Base-by-base conservation (phyloP, 345 rosid species). In the Camelina hispida region DNA sequence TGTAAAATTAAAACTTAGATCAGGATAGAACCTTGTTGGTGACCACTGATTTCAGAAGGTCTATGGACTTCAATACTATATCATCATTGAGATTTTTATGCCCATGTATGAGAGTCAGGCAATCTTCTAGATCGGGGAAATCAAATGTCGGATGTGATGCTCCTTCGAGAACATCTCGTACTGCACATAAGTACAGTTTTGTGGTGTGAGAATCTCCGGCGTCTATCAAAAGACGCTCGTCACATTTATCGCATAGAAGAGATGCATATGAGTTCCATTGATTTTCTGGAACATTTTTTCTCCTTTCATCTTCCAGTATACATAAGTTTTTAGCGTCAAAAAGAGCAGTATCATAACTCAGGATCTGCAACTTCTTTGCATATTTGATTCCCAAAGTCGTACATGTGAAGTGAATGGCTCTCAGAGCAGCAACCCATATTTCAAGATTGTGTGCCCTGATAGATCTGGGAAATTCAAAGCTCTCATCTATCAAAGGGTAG, bases 351-450 rank as follows among this genome's bases (percentile, higher is more conserved):
- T n/a, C 5, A 72, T 35, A 61, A 51, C 0, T 3, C 7, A 23
- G 18, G 61, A 61, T n/a, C 28, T 11, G 6, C 20, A 37, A n/a
- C 14, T 51, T 72, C 17, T 62, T 62, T 62, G 9, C n/a, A 50
- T 72, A 62, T 61, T 37, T 61, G 9, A 9, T 47, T 52, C 1
- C 40, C 62, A 61, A 10, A 61, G 38, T 72, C 53, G 52, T 51
- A 62, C 51, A 61, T 6, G 35, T 62, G 62, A 37, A 62, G 11
- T 72, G 43, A 50, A 52, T 17, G 61, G 17, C 52, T 50, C 28
- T 62, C 69, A 72, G 50, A 72, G 51, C 52, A 38, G 76, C 76
- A 61, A 62, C 58, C 53, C 76, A 72, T 7, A 38, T 61, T 38
- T 62, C 61, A 48, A 61, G 61, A 72, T 72, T 72, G 52, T 62